Percentiles rank a stretch among this genome's conserved stretches.
Conservation (phyloP, 2,329 filamentous ascomycete genomes). For the Monilinia polystroma region DNA sequence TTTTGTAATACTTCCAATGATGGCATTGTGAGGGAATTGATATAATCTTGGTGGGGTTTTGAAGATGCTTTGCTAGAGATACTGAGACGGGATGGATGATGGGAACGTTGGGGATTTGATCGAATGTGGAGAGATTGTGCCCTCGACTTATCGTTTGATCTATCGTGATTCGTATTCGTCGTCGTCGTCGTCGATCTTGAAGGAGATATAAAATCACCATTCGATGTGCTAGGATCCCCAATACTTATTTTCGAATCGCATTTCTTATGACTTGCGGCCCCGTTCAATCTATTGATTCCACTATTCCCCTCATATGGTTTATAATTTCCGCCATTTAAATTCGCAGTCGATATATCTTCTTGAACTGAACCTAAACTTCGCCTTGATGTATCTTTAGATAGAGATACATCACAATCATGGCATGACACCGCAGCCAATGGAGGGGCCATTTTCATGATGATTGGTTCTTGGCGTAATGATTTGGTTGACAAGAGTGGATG, state of each 20-base stretch:
- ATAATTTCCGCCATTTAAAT: neutral
- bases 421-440: conserved; percentile 3
- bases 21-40: conserved; percentile 36
- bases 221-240: neutral
- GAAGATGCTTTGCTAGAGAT: conserved; percentile 29
- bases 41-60: conserved; percentile 37
- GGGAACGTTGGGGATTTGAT: conserved; percentile 17
- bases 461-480: neutral
- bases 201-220: conserved; percentile 7
- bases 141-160: neutral
- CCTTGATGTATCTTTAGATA: conserved; percentile 1
- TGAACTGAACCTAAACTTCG: conserved; percentile 7
- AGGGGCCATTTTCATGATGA: conserved; percentile 15
- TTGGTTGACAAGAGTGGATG: neutral
- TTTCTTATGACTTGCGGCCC: neutral
- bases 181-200: conserved; percentile 1
- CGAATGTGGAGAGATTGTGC: neutral
- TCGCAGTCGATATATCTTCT: conserved; percentile 6
- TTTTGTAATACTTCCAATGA: conserved; percentile 46
- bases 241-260: conserved; percentile 18
- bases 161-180: neutral
- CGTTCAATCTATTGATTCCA: neutral
- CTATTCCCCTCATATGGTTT: neutral
- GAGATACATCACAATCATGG: neutral
- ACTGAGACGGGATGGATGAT: conserved; percentile 31